A percentile compares a stretch with the other conserved stretches of the same genome.
phyloP scores from a whole-genome alignment of 2,329 filamentous ascomycete genomes.

The Ramularia endophylla region DNA sequence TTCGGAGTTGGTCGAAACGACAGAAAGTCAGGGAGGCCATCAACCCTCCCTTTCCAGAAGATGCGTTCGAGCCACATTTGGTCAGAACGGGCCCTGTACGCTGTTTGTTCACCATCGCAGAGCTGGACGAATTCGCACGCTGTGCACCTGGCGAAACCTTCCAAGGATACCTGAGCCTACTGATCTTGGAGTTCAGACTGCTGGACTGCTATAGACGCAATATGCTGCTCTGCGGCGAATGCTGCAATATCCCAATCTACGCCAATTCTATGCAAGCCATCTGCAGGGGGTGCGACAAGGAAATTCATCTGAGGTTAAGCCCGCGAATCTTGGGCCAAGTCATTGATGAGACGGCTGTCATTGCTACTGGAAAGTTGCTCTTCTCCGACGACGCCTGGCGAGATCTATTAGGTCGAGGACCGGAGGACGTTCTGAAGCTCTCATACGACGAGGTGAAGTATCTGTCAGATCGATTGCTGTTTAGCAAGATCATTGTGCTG shows the following conservation, averaged over 20 bases:
- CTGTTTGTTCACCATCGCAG: constrained; percentile 39
- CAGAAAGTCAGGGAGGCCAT: constrained; percentile 47
- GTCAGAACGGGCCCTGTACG: constrained; percentile 21
- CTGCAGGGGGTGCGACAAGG: constrained; percentile 39
- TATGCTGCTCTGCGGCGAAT: constrained; percentile 43
- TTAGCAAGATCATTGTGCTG: constrained; percentile 48
- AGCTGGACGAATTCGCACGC: constrained; percentile 39
- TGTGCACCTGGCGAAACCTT: constrained; percentile 32
- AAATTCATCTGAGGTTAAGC: constrained; percentile 35
- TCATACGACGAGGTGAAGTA: constrained; percentile 38
- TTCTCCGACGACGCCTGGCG: constrained; percentile 51
- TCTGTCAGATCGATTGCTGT: constrained; percentile 48
- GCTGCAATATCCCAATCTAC: constrained; percentile 51
- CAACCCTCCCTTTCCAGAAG: constrained; percentile 42
- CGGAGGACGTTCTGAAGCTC: constrained; percentile 39
- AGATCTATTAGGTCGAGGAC: constrained; percentile 42
- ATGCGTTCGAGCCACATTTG: constrained; percentile 26
- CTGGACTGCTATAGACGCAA: constrained; percentile 35
- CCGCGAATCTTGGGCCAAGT: constrained; percentile 40
- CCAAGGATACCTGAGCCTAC: constrained; percentile 40
- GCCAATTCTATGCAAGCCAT: constrained; percentile 39
- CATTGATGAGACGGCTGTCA: constrained; percentile 52
- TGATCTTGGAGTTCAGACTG: constrained; percentile 40
- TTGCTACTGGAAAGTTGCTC: constrained; percentile 48
- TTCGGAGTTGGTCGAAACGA: constrained; percentile 45